Conservation (phyloP, 108 stramenopile species). For the Fistulifera pelliculosa region DNA sequence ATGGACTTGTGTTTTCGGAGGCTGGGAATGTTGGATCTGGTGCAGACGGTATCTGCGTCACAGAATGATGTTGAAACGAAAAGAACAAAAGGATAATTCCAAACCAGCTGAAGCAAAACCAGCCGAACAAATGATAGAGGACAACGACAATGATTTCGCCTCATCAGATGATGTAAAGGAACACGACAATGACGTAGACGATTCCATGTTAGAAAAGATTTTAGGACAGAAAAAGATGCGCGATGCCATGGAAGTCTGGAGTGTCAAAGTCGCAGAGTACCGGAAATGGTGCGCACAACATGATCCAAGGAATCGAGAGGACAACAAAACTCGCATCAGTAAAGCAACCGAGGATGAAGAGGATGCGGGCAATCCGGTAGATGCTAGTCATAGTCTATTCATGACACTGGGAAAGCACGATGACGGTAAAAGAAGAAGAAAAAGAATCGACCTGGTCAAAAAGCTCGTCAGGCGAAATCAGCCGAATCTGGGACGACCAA, state of each 20-base stretch:
- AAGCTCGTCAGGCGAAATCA: slow-evolving; percentile 68
- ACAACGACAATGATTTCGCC: too few relatives aligned
- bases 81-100: neutral
- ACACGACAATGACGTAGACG: slow-evolving; percentile 1
- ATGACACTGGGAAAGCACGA: neutral
- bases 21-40: slow-evolving; percentile 7
- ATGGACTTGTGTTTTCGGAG: slow-evolving; percentile 5
- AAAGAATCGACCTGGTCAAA: slow-evolving; percentile 79
- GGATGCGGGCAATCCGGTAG: neutral
- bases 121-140: neutral
- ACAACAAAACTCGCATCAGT: too few relatives aligned
- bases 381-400: slow-evolving; percentile 7
- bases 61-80: neutral
- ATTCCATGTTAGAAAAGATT: slow-evolving; percentile 31
- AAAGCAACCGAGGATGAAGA: neutral
- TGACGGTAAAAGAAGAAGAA: slow-evolving; percentile 15
- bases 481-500: slow-evolving; percentile 59
- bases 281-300: slow-evolving; percentile 40
- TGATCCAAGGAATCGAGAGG: slow-evolving; percentile 12
- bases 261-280: slow-evolving; percentile 65
- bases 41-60: neutral
- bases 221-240: slow-evolving; percentile 53
- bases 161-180: neutral
- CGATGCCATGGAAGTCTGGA: slow-evolving; percentile 46
- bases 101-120: neutral